Conservation (phyloP, 805 yeast genomes). For the Starmerella floricola region DNA sequence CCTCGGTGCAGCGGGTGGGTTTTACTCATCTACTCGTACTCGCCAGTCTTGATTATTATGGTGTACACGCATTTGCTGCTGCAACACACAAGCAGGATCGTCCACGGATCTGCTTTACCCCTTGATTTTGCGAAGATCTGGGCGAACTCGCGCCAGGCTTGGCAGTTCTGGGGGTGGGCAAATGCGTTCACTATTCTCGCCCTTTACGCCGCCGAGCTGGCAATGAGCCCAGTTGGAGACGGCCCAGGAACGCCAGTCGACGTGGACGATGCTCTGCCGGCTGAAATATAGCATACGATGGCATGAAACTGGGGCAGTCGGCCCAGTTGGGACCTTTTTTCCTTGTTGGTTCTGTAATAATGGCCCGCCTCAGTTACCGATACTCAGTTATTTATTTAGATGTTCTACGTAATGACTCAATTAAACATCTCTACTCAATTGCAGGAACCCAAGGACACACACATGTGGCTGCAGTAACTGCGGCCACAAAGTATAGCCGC, state of each 20-base stretch:
- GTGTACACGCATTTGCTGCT: constrained; percentile 89
- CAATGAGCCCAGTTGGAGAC: constrained; percentile 13
- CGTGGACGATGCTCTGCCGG: constrained; percentile 8
- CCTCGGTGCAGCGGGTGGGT: constrained; percentile 18
- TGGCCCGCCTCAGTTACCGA: background rate
- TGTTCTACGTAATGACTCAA: too few relatives aligned
- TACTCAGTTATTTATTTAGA: background rate
- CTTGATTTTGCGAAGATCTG: constrained; percentile 21
- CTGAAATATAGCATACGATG: too few relatives aligned
- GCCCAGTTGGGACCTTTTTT: too few relatives aligned
- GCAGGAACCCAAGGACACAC: too few relatives aligned
- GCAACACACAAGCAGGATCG: constrained; percentile 41
- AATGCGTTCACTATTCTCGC: constrained; percentile 70
- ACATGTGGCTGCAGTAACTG: too few relatives aligned
- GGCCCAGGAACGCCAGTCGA: constrained; percentile 8
- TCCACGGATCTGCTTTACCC: constrained; percentile 19
- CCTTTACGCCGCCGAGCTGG: constrained; percentile 68
- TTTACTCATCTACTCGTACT: constrained; percentile 61
- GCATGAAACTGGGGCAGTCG: too few relatives aligned
- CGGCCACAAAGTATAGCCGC: too few relatives aligned
- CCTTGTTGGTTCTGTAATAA: background rate
- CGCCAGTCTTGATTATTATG: constrained; percentile 88
- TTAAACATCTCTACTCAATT: too few relatives aligned
- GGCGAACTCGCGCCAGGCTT: constrained; percentile 41
- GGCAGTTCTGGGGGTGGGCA: constrained; percentile 97